phyloP scores from a whole-genome alignment of 371 early-diverging fungal species.

The Mortierella sp. region DNA sequence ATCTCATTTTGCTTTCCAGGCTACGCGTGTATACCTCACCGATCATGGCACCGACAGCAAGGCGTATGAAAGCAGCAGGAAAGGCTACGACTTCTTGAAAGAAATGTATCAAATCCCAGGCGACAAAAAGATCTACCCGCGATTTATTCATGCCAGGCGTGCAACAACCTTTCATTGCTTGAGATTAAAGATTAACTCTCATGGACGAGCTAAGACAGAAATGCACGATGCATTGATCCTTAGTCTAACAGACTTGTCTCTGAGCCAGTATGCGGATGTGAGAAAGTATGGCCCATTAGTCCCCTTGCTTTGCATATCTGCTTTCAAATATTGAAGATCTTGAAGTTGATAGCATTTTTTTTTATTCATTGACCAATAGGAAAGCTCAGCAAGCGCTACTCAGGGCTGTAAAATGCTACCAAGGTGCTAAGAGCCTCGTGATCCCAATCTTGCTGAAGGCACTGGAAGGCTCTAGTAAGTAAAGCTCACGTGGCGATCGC shows the following conservation, averaged over 20 bases:
- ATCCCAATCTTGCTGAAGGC: slow-evolving; percentile 73
- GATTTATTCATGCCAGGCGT: slow-evolving; percentile 53
- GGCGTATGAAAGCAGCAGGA: slow-evolving; percentile 61
- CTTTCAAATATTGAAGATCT: neutral
- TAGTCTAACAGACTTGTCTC: slow-evolving; percentile 72
- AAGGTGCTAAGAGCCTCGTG: slow-evolving; percentile 66
- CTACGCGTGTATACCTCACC: slow-evolving; percentile 67
- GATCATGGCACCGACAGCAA: slow-evolving; percentile 76
- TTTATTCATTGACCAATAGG: slow-evolving; percentile 8
- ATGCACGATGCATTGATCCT: slow-evolving; percentile 66
- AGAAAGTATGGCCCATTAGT: slow-evolving; percentile 56
- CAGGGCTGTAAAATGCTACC: slow-evolving; percentile 66
- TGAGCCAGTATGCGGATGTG: slow-evolving; percentile 82
- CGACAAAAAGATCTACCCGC: slow-evolving; percentile 45
- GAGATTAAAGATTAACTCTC: slow-evolving; percentile 73
- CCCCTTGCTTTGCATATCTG: slow-evolving; percentile 33
- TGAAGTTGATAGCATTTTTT: neutral
- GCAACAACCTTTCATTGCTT: slow-evolving; percentile 68
- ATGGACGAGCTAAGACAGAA: slow-evolving; percentile 59
- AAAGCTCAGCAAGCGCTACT: slow-evolving; percentile 72
- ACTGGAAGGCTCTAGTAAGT: slow-evolving; percentile 61
- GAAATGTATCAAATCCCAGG: slow-evolving; percentile 60
- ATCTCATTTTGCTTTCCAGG: slow-evolving; percentile 31
- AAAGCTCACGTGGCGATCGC: neutral
- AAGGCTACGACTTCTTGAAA: slow-evolving; percentile 74